Conservation (phyloP, 495 filamentous ascomycete genomes). For the Bacidia rubella region DNA sequence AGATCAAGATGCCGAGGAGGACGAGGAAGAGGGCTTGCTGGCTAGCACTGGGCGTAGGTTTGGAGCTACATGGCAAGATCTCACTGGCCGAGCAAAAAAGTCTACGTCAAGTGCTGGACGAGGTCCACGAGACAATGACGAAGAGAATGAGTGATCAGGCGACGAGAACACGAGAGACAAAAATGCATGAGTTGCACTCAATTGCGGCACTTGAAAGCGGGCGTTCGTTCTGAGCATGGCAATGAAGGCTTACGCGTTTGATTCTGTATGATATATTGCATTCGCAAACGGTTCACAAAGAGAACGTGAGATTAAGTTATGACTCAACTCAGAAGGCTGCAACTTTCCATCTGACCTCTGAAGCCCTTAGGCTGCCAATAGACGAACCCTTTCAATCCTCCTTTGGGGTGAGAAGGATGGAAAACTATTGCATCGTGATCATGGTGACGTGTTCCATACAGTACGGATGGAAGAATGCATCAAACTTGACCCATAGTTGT, state of each 20-base stretch:
- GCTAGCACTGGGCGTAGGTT: slow-evolving; percentile 67
- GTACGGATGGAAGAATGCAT: no score
- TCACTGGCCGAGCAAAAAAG: slow-evolving; percentile 43
- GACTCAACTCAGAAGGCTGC: no score
- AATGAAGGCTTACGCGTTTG: background rate
- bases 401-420: no score
- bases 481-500: no score
- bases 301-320: no score
- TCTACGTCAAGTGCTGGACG: slow-evolving; percentile 1
- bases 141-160: slow-evolving; percentile 6
- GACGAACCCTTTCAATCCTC: no score
- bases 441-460: no score
- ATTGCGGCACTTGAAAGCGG: background rate
- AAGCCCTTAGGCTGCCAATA: no score
- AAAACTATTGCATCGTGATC: no score
- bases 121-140: slow-evolving; percentile 3
- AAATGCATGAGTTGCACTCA: background rate
- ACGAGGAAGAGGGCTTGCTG: slow-evolving; percentile 85
- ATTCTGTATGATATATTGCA: background rate
- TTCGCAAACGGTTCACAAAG: no score
- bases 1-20: slow-evolving; percentile 83
- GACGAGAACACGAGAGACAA: background rate
- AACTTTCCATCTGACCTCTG: no score
- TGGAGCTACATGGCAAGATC: slow-evolving; percentile 78
- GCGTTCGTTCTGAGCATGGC: background rate